Percentiles rank a stretch among this genome's conserved stretches.
These are phyloP conservation scores for Salvia sclarea DNA, from an alignment of 305 asterid species.

Conservation along the genomic window DNA sequence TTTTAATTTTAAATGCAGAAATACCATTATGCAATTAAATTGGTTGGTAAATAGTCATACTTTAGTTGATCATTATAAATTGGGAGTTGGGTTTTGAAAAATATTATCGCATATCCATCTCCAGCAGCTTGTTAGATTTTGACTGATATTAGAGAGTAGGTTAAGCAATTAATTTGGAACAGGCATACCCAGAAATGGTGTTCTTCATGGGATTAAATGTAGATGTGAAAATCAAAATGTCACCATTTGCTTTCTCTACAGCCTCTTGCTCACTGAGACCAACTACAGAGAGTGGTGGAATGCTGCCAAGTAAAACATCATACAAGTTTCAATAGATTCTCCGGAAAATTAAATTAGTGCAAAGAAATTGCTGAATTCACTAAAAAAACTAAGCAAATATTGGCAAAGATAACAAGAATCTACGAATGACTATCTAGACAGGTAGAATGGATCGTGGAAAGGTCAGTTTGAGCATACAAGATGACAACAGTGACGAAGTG, in stretches of 20 bases:
- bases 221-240: constrained; percentile 77
- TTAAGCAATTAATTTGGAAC: constrained; percentile 7
- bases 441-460: background rate
- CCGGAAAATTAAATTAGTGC: background rate
- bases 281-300: constrained; percentile 94
- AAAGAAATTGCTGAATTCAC: background rate
- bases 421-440: constrained; percentile 4
- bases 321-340: constrained; percentile 23
- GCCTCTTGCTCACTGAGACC: constrained; percentile 95
- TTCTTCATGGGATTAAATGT: constrained; percentile 97
- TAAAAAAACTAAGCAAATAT: constrained; percentile 6
- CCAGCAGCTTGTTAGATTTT: background rate
- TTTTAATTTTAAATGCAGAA: background rate
- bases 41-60: too few species aligned
- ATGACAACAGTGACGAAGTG: too few species aligned
- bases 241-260: constrained; percentile 76
- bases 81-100: background rate
- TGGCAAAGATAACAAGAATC: background rate
- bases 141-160: background rate
- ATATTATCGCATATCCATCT: background rate
- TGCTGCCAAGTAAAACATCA: constrained; percentile 59
- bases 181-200: constrained; percentile 87
- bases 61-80: background rate
- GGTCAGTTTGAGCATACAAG: too few species aligned
- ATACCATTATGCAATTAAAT: too few species aligned